Percentiles rank a stretch among this genome's conserved stretches.
phyloP scores from a whole-genome alignment of 2,329 filamentous ascomycete genomes.

The Fusarium sp. region DNA sequence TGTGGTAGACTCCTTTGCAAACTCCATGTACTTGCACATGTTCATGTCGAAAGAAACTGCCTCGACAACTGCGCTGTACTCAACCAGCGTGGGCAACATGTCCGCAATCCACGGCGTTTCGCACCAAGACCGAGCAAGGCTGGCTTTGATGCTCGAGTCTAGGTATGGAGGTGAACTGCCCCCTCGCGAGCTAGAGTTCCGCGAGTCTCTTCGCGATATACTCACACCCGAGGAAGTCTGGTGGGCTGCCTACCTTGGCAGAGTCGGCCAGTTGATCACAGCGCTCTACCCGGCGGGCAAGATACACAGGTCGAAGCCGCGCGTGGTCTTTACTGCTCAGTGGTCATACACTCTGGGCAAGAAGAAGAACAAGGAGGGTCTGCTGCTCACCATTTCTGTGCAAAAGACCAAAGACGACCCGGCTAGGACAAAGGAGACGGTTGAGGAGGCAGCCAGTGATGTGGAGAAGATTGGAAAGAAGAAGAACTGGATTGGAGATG shows the following conservation, averaged over 20 bases:
- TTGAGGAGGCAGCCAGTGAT: conserved; percentile 54
- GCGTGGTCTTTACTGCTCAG: conserved; percentile 54
- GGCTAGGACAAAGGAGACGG: conserved; percentile 54
- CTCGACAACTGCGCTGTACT: conserved; percentile 69
- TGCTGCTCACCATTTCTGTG: conserved; percentile 58
- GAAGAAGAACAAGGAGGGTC: conserved; percentile 52
- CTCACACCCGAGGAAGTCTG: conserved; percentile 66
- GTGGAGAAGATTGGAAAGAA: conserved; percentile 68
- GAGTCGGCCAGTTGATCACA: conserved; percentile 67
- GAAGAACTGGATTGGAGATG: conserved; percentile 62
- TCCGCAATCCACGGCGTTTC: conserved; percentile 70
- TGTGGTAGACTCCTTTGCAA: conserved; percentile 66
- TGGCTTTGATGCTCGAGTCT: conserved; percentile 72
- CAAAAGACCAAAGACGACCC: conserved; percentile 52
- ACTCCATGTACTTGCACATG: conserved; percentile 66
- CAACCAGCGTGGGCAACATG: conserved; percentile 71
- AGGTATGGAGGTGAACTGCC: conserved; percentile 72
- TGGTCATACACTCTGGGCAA: conserved; percentile 57
- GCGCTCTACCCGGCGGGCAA: conserved; percentile 70
- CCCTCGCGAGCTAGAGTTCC: conserved; percentile 66
- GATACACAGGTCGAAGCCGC: conserved; percentile 52
- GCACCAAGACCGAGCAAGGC: conserved; percentile 68
- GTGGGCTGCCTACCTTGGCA: conserved; percentile 74
- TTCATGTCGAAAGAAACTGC: conserved; percentile 63
- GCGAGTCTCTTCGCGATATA: conserved; percentile 62